These are phyloP conservation scores for Fusarium guadeloupense DNA, from an alignment of 2,329 filamentous ascomycete species.

Conservation along the genomic window DNA sequence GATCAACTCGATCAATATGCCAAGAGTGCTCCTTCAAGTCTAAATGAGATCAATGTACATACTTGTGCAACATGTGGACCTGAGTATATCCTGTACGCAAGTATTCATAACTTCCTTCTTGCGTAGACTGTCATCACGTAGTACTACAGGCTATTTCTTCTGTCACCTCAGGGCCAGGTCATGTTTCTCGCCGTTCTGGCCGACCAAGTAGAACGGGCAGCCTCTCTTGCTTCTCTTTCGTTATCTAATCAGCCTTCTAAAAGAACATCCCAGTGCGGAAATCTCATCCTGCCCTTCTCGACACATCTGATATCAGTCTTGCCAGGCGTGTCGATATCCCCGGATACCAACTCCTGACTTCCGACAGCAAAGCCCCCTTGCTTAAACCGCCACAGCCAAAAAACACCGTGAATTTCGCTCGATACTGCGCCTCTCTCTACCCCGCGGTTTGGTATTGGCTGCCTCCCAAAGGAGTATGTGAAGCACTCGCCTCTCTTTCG, in stretches of 20 bases:
- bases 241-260: not conserved
- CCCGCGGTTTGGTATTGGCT: conserved; percentile 16
- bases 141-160: too few species aligned
- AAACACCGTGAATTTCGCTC: conserved; percentile 24
- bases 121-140: too few species aligned
- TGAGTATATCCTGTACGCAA: too few species aligned
- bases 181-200: too few species aligned
- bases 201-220: too few species aligned
- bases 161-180: too few species aligned
- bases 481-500: conserved; percentile 1
- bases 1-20: too few species aligned
- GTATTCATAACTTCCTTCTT: too few species aligned
- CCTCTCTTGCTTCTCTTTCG: too few species aligned
- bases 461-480: not conserved
- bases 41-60: too few species aligned
- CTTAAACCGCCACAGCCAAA: conserved; percentile 13
- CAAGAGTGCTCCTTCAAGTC: too few species aligned
- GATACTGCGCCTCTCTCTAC: conserved; percentile 5
- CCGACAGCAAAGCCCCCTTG: conserved; percentile 25
- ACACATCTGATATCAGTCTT: not conserved
- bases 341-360: conserved; percentile 4
- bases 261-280: conserved; percentile 22
- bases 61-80: too few species aligned
- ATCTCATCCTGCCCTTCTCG: not conserved
- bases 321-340: conserved; percentile 33